These are phyloP conservation scores for apple (Malus domestica) DNA, from an alignment of 306 rosid genomes.

Conservation along the genomic window ASM211411v1 NC_041804.1:13978001-13978500, in stretches of 20 bases:
- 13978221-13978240: constrained; percentile 73
- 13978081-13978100: not conserved
- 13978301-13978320: constrained; percentile 77
- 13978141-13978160: not conserved
- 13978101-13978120: not conserved
- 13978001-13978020: not conserved
- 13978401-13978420: constrained; percentile 41
- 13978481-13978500: constrained; percentile 83
- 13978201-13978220: constrained; percentile 59
- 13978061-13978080: not conserved
- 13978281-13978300: constrained; percentile 95
- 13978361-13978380: constrained; percentile 25
- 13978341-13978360: constrained; percentile 30
- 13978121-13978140: not conserved
- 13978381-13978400: constrained; percentile 35
- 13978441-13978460: constrained; percentile 67
- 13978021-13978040: not conserved
- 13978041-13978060: not conserved
- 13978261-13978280: constrained; percentile 72
- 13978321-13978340: constrained; percentile 59
- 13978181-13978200: constrained; percentile 40
- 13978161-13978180: constrained; percentile 1
- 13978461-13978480: constrained; percentile 87
- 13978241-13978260: constrained; percentile 82
- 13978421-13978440: constrained; percentile 55